Evolutionary conservation across 805 yeast genomes (phyloP).

Genomic region (Ogataea ganodermae): DNA sequence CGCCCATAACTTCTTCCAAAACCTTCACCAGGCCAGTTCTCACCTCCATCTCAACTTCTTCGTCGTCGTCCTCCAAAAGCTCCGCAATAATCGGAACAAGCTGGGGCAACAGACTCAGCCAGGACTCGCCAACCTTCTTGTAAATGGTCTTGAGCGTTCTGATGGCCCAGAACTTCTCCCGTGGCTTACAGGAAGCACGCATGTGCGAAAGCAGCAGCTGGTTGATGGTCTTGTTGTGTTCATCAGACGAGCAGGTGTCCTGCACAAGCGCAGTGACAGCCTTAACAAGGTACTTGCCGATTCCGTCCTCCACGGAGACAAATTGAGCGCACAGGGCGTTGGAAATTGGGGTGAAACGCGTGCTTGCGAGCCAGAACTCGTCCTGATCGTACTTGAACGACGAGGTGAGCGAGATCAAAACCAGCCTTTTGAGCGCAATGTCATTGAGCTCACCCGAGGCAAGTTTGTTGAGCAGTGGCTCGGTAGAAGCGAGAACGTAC

Average conservation of each 20-base stretch:
- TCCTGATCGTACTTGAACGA: constrained; percentile 89
- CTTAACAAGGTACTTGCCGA: constrained; percentile 81
- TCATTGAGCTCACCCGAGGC: constrained; percentile 43
- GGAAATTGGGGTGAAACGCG: constrained; percentile 76
- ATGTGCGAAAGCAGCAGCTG: constrained; percentile 64
- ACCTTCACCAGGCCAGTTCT: constrained; percentile 88
- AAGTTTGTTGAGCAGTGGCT: constrained; percentile 53
- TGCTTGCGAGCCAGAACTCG: constrained; percentile 91
- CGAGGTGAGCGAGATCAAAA: constrained; percentile 70
- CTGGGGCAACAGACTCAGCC: constrained; percentile 90
- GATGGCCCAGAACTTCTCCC: constrained; percentile 78
- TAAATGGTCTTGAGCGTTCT: constrained; percentile 78
- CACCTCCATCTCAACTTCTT: constrained; percentile 87
- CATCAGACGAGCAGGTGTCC: constrained; percentile 66
- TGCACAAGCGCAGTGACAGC: constrained; percentile 73
- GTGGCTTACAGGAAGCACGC: constrained; percentile 57
- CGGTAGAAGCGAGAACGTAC: constrained; percentile 77
- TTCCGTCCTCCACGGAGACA: constrained; percentile 62
- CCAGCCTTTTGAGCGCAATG: constrained; percentile 66
- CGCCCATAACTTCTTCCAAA: constrained; percentile 90
- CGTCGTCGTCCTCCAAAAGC: constrained; percentile 92
- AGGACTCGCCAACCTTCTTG: constrained; percentile 90
- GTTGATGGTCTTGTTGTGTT: constrained; percentile 70
- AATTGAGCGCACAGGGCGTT: constrained; percentile 67
- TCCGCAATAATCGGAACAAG: constrained; percentile 96